Evolutionary conservation across 2,329 filamentous ascomycete species (phyloP), one percentile per base, ranked within the genome.

Genomic region (Ascochyta rabiei): DNA sequence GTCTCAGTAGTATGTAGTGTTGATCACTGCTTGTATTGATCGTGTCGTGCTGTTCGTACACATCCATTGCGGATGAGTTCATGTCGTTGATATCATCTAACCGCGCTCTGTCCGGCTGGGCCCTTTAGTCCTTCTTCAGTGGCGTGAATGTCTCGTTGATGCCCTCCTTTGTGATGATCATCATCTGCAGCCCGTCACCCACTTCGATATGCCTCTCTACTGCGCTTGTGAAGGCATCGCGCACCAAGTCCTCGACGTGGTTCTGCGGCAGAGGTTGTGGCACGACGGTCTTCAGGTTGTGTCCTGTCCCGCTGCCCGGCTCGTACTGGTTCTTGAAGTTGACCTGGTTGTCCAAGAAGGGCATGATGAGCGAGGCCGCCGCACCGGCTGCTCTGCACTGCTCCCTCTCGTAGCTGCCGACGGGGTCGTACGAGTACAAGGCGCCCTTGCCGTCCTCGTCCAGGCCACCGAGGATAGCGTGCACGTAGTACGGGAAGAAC

Each of bases 311-410:
- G 68, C 90, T 93, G 41, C 89, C 90, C 10, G 93, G 92, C 51
- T 95, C 83, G 75, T 96, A 96, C 81, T 97, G 93, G 77, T 99
- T 99, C 85, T 97, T 99, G 83, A 93, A 93, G 81, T 98, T 98
- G 81, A 99, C 95, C 80, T 99, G 96, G 77, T 99, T 99, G 78
- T 99, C 95, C 72, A 99, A 80, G 83, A 99, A 99, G 1, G 95
- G 95, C 90, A 97, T 99, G 79, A 99, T 99, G 77, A 99, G 80
- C 71, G 90, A 95, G 48, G 91, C 89, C 18, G 93, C 93, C 13
- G 95, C 93, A 68, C 95, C 95, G 37, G 91, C 95, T 31, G 95
- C 93, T 63, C 93, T 87, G 80, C 93, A 97, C 80, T 96, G 91
- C 80, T 99, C 95, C 63, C 95, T 84, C 83, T 99, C 95, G 79